Evolutionary conservation across 306 rosid genomes (phyloP).

Genomic region (Casuarina cunninghamiana): DNA sequence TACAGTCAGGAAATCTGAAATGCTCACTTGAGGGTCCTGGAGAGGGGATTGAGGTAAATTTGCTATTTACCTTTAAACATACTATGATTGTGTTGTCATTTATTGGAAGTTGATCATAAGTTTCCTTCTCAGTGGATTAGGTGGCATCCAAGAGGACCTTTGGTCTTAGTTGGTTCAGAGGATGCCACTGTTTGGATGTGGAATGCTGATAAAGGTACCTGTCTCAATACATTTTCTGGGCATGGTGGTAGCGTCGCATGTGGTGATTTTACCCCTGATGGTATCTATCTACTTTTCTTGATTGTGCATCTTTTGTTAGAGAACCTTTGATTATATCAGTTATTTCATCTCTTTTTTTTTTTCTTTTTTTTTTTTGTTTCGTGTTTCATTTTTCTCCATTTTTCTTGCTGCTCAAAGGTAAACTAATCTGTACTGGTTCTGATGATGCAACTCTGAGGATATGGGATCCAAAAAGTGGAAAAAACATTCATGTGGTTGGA

Average conservation of each 20-base stretch:
- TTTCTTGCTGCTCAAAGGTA: slow-evolving; percentile 53
- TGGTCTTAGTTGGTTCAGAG: slow-evolving; percentile 86
- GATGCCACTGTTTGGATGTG: slow-evolving; percentile 89
- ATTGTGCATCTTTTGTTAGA: slow-evolving; percentile 8
- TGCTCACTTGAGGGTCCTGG: slow-evolving; percentile 72
- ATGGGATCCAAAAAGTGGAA: slow-evolving; percentile 86
- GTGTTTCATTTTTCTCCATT: slow-evolving; percentile 2
- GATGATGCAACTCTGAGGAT: slow-evolving; percentile 84
- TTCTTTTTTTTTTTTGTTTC: neutral
- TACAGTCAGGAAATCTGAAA: slow-evolving; percentile 47
- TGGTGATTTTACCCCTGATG: slow-evolving; percentile 97
- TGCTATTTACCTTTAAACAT: slow-evolving; percentile 6
- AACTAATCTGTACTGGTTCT: slow-evolving; percentile 85
- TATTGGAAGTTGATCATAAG: slow-evolving; percentile 23
- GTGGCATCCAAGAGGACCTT: slow-evolving; percentile 92
- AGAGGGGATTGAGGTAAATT: slow-evolving; percentile 71
- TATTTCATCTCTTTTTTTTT: neutral
- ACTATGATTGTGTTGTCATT: slow-evolving; percentile 1
- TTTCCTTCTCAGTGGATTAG: slow-evolving; percentile 72
- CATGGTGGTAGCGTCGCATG: slow-evolving; percentile 81
- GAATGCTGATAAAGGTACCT: slow-evolving; percentile 64
- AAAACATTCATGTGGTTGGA: slow-evolving; percentile 70
- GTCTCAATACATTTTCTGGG: slow-evolving; percentile 65
- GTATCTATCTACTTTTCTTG: slow-evolving; percentile 44
- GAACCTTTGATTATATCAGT: neutral